Conservation (phyloP, 257 asterid species). For the Thymus quinquecostatus region DNA sequence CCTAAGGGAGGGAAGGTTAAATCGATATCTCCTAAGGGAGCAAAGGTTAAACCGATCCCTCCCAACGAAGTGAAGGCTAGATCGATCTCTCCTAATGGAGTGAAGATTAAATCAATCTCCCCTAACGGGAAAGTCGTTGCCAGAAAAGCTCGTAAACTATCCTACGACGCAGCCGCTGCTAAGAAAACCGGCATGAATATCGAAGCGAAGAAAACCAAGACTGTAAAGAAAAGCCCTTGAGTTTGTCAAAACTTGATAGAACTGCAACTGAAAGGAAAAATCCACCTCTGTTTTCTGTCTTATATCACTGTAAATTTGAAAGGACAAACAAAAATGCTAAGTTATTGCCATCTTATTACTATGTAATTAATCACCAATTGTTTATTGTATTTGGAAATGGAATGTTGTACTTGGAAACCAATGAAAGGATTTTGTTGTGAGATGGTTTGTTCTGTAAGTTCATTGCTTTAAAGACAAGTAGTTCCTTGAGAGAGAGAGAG, state of each 20-base stretch:
- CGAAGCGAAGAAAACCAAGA: constrained; percentile 40
- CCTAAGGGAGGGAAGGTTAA: no score
- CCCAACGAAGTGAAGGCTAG: constrained; percentile 40
- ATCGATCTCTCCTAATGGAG: no score
- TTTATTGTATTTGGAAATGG: constrained; percentile 29
- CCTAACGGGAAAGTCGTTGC: constrained; percentile 43
- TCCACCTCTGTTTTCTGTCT: constrained; percentile 13
- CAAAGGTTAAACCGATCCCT: constrained; percentile 47
- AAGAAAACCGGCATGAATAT: constrained; percentile 43
- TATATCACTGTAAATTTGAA: constrained; percentile 36
- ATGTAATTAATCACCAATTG: constrained; percentile 30
- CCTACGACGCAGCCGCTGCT: constrained; percentile 51
- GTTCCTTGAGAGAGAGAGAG: no score
- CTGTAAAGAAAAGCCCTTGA: constrained; percentile 34
- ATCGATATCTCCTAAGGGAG: no score
- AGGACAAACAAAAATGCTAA: background rate
- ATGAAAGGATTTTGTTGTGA: constrained; percentile 4
- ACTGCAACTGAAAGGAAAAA: background rate
- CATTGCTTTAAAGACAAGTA: no score
- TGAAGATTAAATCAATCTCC: no score
- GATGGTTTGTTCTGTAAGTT: background rate
- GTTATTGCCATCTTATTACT: constrained; percentile 25
- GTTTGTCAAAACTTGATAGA: background rate
- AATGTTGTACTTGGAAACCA: constrained; percentile 29
- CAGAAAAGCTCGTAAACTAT: constrained; percentile 51